phyloP scores from a whole-genome alignment of 805 yeast genomes.

The Tetrapisispora namnaoensis region DNA sequence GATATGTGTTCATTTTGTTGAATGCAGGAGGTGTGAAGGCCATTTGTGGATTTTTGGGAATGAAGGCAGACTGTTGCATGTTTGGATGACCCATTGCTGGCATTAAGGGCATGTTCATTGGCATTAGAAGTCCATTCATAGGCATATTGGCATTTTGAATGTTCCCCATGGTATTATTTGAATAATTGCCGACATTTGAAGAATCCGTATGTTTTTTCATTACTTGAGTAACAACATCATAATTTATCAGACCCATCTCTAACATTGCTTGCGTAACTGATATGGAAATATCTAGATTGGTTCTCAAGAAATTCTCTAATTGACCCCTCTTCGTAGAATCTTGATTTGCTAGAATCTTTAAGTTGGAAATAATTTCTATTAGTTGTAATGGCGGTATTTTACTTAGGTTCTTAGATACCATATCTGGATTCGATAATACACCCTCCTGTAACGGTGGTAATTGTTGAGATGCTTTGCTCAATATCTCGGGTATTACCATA shows the following conservation, averaged over 20 bases:
- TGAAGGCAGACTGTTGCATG: not conserved
- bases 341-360: slow-evolving; percentile 47
- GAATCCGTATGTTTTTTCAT: slow-evolving; percentile 11
- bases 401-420: slow-evolving; percentile 51
- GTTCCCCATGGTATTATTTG: not conserved
- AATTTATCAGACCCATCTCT: slow-evolving; percentile 67
- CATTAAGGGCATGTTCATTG: not conserved
- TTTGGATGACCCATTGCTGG: not conserved
- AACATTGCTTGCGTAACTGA: slow-evolving; percentile 66
- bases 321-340: slow-evolving; percentile 36
- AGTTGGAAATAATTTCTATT: slow-evolving; percentile 56
- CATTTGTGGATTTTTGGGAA: slow-evolving; percentile 5
- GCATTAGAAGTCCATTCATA: slow-evolving; percentile 6
- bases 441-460: slow-evolving; percentile 41
- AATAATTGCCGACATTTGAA: not conserved
- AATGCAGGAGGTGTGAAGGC: slow-evolving; percentile 6
- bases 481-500: slow-evolving; percentile 36
- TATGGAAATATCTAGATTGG: slow-evolving; percentile 47
- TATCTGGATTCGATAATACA: slow-evolving; percentile 41
- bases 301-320: slow-evolving; percentile 45
- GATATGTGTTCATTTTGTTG: slow-evolving; percentile 6
- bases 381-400: slow-evolving; percentile 61
- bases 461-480: slow-evolving; percentile 44
- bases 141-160: slow-evolving; percentile 4
- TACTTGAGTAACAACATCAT: slow-evolving; percentile 55